Percentiles rank a stretch among this genome's conserved stretches.
These are phyloP conservation scores for Bassia scoparia DNA, from an alignment of 148 eudicot genomes.

Conservation along the genomic window DNA sequence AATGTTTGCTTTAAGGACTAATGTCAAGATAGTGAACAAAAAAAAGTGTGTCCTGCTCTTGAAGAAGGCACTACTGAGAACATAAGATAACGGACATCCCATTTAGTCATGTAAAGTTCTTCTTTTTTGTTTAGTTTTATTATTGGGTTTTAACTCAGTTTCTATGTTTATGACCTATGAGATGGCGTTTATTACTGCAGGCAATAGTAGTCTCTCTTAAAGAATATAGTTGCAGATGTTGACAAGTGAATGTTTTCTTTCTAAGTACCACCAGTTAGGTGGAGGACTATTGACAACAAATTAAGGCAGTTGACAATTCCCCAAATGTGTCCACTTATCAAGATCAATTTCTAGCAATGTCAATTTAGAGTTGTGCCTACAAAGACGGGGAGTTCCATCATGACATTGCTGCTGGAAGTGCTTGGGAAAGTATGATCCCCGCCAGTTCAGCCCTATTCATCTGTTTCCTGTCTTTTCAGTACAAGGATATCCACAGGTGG, in stretches of 20 bases:
- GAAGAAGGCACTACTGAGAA: too few species aligned
- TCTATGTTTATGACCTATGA: background rate
- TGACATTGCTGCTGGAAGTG: constrained; percentile 94
- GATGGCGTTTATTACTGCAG: background rate
- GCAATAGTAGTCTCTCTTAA: background rate
- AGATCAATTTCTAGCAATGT: constrained; percentile 10
- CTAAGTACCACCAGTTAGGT: background rate
- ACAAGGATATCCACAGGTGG: constrained; percentile 93
- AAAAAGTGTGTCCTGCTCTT: too few species aligned
- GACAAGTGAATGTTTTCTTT: background rate
- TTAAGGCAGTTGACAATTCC: background rate
- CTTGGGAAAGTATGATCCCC: constrained; percentile 99
- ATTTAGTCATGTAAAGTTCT: background rate
- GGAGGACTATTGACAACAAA: background rate
- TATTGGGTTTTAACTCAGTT: too few species aligned
- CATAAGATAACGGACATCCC: background rate
- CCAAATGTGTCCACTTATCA: constrained; percentile 2
- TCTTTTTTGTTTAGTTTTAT: too few species aligned
- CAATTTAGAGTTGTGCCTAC: constrained; percentile 83
- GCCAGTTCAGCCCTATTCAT: constrained; percentile 95
- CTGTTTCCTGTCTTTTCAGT: constrained; percentile 91
- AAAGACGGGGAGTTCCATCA: constrained; percentile 91
- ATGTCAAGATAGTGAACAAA: too few species aligned
- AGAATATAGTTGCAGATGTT: constrained; percentile 9
- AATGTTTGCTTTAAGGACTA: too few species aligned